Conservation (phyloP, 129 eudicot species). For the Pulicaria dysenterica region DNA sequence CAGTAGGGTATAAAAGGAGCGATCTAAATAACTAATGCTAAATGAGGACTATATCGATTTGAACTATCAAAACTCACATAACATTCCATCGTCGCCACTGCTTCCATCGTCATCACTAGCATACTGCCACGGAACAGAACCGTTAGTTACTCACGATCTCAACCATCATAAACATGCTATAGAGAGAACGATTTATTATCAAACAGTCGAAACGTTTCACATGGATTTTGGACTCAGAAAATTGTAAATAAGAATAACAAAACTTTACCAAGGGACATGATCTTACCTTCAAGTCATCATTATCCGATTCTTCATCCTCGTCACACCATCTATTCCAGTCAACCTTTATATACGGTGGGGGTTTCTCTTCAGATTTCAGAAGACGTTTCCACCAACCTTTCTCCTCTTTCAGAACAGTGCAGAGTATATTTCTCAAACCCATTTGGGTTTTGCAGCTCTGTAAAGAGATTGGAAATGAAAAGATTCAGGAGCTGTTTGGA, state of each 20-base stretch:
- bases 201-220: background rate
- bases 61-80: constrained; percentile 52
- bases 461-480: background rate
- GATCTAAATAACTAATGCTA: too few relatives aligned
- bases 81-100: constrained; percentile 78
- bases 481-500: too few relatives aligned
- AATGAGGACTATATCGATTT: background rate
- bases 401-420: constrained; percentile 75
- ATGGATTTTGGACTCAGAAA: background rate
- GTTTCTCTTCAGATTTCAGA: constrained; percentile 72
- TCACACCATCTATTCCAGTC: constrained; percentile 98
- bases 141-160: background rate
- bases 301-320: constrained; percentile 70
- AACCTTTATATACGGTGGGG: constrained; percentile 86
- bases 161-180: background rate
- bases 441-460: constrained; percentile 77
- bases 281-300: constrained; percentile 44
- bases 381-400: constrained; percentile 90
- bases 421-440: constrained; percentile 75
- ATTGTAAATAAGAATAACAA: background rate
- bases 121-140: constrained; percentile 44
- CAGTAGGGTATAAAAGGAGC: too few relatives aligned
- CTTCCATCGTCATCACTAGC: constrained; percentile 49
- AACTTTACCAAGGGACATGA: constrained; percentile 16
- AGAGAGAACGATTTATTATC: background rate